Evolutionary conservation across 2,329 filamentous ascomycete species (phyloP), one percentile per base, ranked within the genome.

Genomic region (Leptographium wingfieldii): DNA sequence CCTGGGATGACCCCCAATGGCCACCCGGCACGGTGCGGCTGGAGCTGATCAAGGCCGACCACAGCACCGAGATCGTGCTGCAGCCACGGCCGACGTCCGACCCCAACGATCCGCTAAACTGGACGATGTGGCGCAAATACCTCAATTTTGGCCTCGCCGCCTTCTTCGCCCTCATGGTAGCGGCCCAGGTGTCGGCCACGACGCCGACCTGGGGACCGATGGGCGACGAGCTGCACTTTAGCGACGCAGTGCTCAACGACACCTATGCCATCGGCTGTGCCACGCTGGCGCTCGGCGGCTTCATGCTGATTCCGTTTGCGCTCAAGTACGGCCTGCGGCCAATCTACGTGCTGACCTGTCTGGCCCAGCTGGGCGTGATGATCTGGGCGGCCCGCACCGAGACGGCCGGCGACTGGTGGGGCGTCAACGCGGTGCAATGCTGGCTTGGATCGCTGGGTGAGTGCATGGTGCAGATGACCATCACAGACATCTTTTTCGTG

Each of bases 401-500:
- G 43, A 61, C 59, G n/a, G 56, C 51, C 14, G 59, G 7, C 31
- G 59, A 61, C 43, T 58, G 56, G 56, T 58, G 56, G 56, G 56
- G 51, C 22, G 56, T 58, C 51, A 61, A 58, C 27, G 59, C 59
- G 16, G 60, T 73, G 3, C 62, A 70, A 5, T 76, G 76, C 12
- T 73, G 77, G 64, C 70, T 78, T 48, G 70, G 69, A 12, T 70
- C 75, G 2, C 76, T 76, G 0, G 74, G 77, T 40, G 76, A 78
- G 63, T 71, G 74, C 1, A 67, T 78, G 66, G 66, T 76, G 2
- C 78, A 78, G 1, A 71, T 79, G 16, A 79, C 77, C 2, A 78
- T 81, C 54, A 71, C 77, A 5, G 80, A 83, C 63, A 68, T 81
- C 48, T 82, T 82, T 68, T 83, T 81, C 66, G 69, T 83, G 7